Percentiles rank a stretch among this genome's conserved stretches.
phyloP scores from a whole-genome alignment of 2,329 filamentous ascomycete genomes.

The Arthrobotrys sinensis region DNA sequence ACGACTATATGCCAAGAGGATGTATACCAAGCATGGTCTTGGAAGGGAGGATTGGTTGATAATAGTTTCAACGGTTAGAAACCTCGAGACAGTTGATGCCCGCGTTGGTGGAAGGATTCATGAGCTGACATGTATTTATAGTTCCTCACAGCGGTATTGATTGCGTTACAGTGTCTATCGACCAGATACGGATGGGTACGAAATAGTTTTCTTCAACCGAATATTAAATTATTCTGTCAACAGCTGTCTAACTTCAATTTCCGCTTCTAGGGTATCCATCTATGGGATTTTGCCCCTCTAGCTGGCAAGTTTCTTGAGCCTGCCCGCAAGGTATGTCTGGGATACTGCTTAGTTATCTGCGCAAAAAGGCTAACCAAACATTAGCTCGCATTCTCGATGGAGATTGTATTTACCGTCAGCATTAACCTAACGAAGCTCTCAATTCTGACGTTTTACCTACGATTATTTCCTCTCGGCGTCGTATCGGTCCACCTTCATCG shows the following conservation, averaged over 20 bases:
- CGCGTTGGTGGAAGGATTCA: not conserved
- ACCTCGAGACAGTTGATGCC: not conserved
- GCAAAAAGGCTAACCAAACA: slow-evolving; percentile 5
- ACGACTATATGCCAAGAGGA: slow-evolving; percentile 51
- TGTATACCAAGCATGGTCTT: slow-evolving; percentile 51
- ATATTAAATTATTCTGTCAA: not conserved
- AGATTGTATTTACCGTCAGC: slow-evolving; percentile 45
- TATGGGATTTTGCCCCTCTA: slow-evolving; percentile 50
- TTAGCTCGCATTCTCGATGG: slow-evolving; percentile 56
- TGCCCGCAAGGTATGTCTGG: slow-evolving; percentile 40
- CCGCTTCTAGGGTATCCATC: slow-evolving; percentile 41
- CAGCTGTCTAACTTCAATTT: slow-evolving; percentile 8
- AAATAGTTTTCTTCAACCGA: not conserved
- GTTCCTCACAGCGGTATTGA: slow-evolving; percentile 29
- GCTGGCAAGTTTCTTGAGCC: slow-evolving; percentile 38
- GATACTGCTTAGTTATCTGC: not conserved
- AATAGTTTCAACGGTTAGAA: slow-evolving; percentile 42
- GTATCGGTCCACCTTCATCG: slow-evolving; percentile 51
- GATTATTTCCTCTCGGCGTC: slow-evolving; percentile 49
- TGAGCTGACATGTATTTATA: slow-evolving; percentile 11
- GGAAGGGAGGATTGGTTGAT: slow-evolving; percentile 58
- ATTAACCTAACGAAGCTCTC: slow-evolving; percentile 57
- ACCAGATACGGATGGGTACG: slow-evolving; percentile 48
- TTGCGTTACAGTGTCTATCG: slow-evolving; percentile 45
- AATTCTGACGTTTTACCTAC: slow-evolving; percentile 56